These are phyloP conservation scores for Penicillium occitanis DNA, from an alignment of 2,329 filamentous ascomycete genomes.

Conservation along the genomic window DNA sequence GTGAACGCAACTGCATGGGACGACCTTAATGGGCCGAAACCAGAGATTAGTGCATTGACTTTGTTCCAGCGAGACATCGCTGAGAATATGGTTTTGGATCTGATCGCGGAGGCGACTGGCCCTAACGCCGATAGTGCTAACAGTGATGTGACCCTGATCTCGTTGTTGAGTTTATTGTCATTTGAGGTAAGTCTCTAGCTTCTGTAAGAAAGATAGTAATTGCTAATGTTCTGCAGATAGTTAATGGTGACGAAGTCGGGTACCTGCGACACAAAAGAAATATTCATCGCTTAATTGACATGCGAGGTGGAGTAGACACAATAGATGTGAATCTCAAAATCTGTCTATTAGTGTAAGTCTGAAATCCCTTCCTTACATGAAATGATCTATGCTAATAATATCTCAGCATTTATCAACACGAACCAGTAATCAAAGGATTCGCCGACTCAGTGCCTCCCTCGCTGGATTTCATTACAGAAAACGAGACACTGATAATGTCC, in stretches of 20 bases:
- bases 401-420: conserved; percentile 13
- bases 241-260: conserved; percentile 22
- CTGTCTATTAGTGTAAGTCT: conserved; percentile 20
- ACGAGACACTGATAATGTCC: not conserved
- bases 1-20: conserved; percentile 27
- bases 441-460: not conserved
- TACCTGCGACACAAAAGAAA: conserved; percentile 21
- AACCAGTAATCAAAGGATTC: conserved; percentile 11
- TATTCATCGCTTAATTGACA: conserved; percentile 14
- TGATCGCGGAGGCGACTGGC: conserved; percentile 13
- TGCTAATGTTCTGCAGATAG: conserved; percentile 19
- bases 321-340: conserved; percentile 23
- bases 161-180: conserved; percentile 17
- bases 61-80: conserved; percentile 24
- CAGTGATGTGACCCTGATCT: not conserved
- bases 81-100: conserved; percentile 19
- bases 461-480: not conserved
- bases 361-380: not conserved
- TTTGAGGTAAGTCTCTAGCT: conserved; percentile 15
- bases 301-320: conserved; percentile 22
- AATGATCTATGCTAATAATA: not conserved
- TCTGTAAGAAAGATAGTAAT: not conserved
- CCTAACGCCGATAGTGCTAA: not conserved
- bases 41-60: conserved; percentile 23
- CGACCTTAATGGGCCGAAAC: conserved; percentile 21